Evolutionary conservation across 78 protist species (phyloP).

Genomic region (Dictyostelium intermedium): DNA sequence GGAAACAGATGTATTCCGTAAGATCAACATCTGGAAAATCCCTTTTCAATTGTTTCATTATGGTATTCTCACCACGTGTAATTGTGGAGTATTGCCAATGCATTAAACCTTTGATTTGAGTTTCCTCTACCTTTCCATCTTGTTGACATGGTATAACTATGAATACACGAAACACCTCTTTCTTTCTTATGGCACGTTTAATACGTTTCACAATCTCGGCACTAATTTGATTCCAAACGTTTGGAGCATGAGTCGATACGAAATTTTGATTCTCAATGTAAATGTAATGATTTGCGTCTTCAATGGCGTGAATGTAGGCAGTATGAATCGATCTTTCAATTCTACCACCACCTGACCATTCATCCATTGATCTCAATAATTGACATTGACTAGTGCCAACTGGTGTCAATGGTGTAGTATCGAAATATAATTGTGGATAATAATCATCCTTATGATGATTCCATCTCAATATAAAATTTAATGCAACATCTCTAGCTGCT

Average conservation of each 20-base stretch:
- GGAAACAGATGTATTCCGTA: conserved; percentile 69
- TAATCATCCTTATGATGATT: conserved; percentile 81
- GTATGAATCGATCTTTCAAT: conserved; percentile 83
- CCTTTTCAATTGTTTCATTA: conserved; percentile 20
- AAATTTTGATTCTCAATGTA: conserved; percentile 93
- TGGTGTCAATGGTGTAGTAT: conserved; percentile 47
- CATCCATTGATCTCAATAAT: conserved; percentile 69
- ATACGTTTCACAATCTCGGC: conserved; percentile 79
- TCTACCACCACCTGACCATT: conserved; percentile 84
- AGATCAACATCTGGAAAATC: conserved; percentile 78
- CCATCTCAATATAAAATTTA: conserved; percentile 76
- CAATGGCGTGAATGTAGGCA: conserved; percentile 84
- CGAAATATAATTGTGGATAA: conserved; percentile 63
- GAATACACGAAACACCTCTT: conserved; percentile 56
- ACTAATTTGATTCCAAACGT: conserved; percentile 76
- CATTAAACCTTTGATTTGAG: conserved; percentile 77
- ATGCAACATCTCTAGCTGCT: conserved; percentile 84
- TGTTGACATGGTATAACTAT: conserved; percentile 70
- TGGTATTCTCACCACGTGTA: conserved; percentile 28
- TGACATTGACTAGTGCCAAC: conserved; percentile 65
- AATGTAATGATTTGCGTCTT: conserved; percentile 82
- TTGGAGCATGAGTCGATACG: conserved; percentile 73
- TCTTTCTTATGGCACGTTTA: conserved; percentile 73
- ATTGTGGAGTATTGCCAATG: conserved; percentile 64
- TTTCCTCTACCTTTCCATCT: conserved; percentile 71